Conservation (phyloP, 2,329 filamentous ascomycete species). For the Penicillium sclerotiorum region DNA sequence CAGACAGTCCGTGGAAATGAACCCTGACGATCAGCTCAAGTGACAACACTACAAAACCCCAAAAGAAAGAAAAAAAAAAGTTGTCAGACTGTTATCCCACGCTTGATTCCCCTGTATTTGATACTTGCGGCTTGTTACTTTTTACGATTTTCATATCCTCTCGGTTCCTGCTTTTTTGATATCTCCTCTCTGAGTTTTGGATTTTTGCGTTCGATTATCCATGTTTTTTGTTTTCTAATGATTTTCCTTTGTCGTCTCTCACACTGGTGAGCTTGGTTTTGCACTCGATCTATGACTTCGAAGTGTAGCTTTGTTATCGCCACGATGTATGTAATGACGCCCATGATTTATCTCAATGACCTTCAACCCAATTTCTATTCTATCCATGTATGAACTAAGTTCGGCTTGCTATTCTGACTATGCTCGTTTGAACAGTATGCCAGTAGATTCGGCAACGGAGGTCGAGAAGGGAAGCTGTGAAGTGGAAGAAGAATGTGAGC, state of each 20-base stretch:
- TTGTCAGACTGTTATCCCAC: constrained; percentile 22
- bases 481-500: too few species aligned
- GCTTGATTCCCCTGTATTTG: constrained; percentile 40
- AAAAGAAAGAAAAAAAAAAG: constrained; percentile 13
- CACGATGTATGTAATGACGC: constrained; percentile 15
- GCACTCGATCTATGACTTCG: constrained; percentile 9
- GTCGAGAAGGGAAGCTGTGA: too few species aligned
- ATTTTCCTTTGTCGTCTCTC: constrained; percentile 29
- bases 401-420: too few species aligned
- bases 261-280: constrained; percentile 15
- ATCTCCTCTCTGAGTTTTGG: constrained; percentile 8
- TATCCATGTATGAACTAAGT: neutral
- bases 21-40: neutral
- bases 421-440: too few species aligned
- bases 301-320: neutral
- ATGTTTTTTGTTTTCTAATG: constrained; percentile 19
- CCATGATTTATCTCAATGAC: constrained; percentile 16
- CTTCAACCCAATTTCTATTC: neutral
- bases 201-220: neutral
- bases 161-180: constrained; percentile 22
- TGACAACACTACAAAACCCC: neutral
- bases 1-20: constrained; percentile 7
- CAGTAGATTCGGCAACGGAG: too few species aligned
- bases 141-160: constrained; percentile 27
- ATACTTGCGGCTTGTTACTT: constrained; percentile 23